These are phyloP conservation scores for Leishmania major DNA, from an alignment of 208 protist species.

Conservation along the genomic window DNA sequence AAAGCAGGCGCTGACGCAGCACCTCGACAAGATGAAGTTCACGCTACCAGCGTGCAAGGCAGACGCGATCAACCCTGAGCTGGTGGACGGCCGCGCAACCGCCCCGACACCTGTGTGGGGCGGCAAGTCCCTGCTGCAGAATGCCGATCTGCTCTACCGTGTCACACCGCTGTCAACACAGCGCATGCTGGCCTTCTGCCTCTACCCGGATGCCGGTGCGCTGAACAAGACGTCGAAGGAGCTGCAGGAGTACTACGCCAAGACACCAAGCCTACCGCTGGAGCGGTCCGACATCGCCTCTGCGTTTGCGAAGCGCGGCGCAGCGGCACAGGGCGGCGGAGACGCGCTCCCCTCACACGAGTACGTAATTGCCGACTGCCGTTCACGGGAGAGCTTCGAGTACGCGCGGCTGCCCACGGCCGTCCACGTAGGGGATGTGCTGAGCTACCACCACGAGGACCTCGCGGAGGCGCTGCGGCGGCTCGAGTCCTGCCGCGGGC, in stretches of 20 bases:
- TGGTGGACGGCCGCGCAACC: slow-evolving; percentile 55
- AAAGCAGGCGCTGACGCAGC: slow-evolving; percentile 34
- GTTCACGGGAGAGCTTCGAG: slow-evolving; percentile 75
- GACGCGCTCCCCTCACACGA: slow-evolving; percentile 35
- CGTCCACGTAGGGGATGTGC: slow-evolving; percentile 65
- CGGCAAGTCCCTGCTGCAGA: slow-evolving; percentile 76
- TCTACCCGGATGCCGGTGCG: slow-evolving; percentile 47
- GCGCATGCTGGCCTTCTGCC: slow-evolving; percentile 66
- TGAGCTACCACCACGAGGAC: slow-evolving; percentile 41
- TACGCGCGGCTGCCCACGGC: slow-evolving; percentile 84
- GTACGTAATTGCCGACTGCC: slow-evolving; percentile 91
- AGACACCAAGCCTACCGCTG: slow-evolving; percentile 59
- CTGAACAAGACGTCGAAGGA: slow-evolving; percentile 59
- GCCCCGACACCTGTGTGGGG: slow-evolving; percentile 54
- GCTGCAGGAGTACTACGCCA: slow-evolving; percentile 65
- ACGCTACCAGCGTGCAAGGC: slow-evolving; percentile 38
- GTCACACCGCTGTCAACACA: slow-evolving; percentile 71
- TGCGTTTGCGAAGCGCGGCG: slow-evolving; percentile 46
- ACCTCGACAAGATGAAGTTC: slow-evolving; percentile 37
- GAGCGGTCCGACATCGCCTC: slow-evolving; percentile 72
- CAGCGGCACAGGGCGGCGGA: neutral
- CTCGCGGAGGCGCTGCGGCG: slow-evolving; percentile 48
- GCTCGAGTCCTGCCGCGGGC: slow-evolving; percentile 46
- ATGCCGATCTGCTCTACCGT: slow-evolving; percentile 73
- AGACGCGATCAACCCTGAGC: slow-evolving; percentile 40